Percentiles rank a stretch among this genome's conserved stretches.
Evolutionary conservation across 495 filamentous ascomycete genomes (phyloP).

Genomic region (Xylaria bambusicola): DNA sequence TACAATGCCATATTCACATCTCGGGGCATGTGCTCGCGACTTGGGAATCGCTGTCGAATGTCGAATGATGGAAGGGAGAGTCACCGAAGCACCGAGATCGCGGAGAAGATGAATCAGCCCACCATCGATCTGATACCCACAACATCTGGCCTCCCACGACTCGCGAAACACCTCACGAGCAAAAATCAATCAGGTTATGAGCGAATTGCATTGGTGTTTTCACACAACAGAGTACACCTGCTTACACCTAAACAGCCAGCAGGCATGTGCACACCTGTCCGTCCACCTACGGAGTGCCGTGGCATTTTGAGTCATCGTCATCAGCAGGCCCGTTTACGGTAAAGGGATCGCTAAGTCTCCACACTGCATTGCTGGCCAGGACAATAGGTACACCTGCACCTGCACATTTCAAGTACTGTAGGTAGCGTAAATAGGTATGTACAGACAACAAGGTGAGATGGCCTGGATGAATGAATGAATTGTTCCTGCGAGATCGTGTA

Average conservation of each 20-base stretch:
- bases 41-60: too few relatives aligned
- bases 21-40: not conserved
- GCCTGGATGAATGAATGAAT: not conserved
- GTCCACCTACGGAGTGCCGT: not conserved
- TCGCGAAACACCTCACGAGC: not conserved
- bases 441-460: slow-evolving; percentile 4
- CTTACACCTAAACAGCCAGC: too few relatives aligned
- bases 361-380: not conserved
- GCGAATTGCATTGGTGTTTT: too few relatives aligned
- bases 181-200: not conserved
- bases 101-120: not conserved
- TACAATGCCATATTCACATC: not conserved
- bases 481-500: not conserved
- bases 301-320: slow-evolving; percentile 7
- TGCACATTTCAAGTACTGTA: not conserved
- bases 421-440: too few relatives aligned
- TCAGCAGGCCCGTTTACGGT: not conserved
- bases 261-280: too few relatives aligned
- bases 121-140: not conserved
- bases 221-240: too few relatives aligned
- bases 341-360: slow-evolving; percentile 8
- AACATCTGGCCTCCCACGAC: not conserved
- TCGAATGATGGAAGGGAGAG: too few relatives aligned
- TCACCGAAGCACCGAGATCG: not conserved
- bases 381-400: too few relatives aligned